Percentiles rank a stretch among this genome's conserved stretches.
These are phyloP conservation scores for Starmerella floricola DNA, from an alignment of 805 yeast genomes.

Conservation along the genomic window DNA sequence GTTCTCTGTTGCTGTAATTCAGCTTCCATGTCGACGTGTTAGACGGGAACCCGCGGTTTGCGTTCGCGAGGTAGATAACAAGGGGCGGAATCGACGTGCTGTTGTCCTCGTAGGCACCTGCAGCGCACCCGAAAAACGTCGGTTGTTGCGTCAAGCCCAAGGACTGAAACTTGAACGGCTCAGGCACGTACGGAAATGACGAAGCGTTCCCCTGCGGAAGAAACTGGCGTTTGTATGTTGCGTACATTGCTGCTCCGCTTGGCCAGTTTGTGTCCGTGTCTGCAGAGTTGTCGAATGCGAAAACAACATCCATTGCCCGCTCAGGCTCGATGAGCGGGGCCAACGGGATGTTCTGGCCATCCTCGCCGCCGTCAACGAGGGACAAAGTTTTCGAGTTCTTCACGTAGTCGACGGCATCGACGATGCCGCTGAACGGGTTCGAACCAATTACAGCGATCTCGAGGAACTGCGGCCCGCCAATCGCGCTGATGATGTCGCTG, in stretches of 20 bases:
- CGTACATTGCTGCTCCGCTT: slow-evolving; percentile 28
- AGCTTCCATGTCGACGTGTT: slow-evolving; percentile 57
- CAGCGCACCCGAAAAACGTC: slow-evolving; percentile 63
- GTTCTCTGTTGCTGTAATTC: slow-evolving; percentile 45
- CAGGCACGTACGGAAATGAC: slow-evolving; percentile 17
- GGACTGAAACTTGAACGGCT: slow-evolving; percentile 36
- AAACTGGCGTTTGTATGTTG: slow-evolving; percentile 21
- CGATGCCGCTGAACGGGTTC: slow-evolving; percentile 47
- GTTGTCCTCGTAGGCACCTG: slow-evolving; percentile 33
- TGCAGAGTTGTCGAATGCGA: slow-evolving; percentile 35
- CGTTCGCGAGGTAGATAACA: slow-evolving; percentile 56
- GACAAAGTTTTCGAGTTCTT: slow-evolving; percentile 32
- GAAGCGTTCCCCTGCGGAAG: slow-evolving; percentile 16
- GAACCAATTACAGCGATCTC: slow-evolving; percentile 56
- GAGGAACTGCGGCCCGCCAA: slow-evolving; percentile 27
- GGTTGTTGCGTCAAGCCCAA: slow-evolving; percentile 40
- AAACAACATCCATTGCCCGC: slow-evolving; percentile 47
- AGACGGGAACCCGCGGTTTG: slow-evolving; percentile 45
- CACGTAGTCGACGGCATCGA: slow-evolving; percentile 1
- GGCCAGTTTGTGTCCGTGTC: slow-evolving; percentile 29
- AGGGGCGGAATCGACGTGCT: slow-evolving; percentile 41
- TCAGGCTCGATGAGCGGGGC: slow-evolving; percentile 49
- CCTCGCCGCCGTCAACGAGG: slow-evolving; percentile 73
- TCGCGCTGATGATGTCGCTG: not conserved
- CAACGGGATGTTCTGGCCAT: slow-evolving; percentile 58